Evolutionary conservation across 768 basidiomycete species (phyloP).

Genomic region (Leccinum boreale): DNA sequence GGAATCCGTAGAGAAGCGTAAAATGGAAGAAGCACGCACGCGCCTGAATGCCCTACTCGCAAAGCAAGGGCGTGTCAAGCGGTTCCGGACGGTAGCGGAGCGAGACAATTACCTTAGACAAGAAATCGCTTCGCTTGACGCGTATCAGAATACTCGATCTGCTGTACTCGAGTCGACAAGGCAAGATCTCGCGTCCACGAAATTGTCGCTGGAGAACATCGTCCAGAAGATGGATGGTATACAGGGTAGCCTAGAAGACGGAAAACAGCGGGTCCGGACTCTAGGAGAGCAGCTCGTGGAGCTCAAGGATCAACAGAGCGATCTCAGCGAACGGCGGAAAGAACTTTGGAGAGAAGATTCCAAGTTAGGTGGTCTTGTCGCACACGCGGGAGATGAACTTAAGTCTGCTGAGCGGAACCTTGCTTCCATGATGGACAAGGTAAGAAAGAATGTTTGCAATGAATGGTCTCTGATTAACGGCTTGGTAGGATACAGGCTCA

Average conservation of each 20-base stretch:
- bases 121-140: slow-evolving; percentile 71
- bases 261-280: slow-evolving; percentile 52
- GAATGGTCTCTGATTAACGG: not conserved
- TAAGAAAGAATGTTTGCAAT: slow-evolving; percentile 24
- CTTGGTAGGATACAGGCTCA: slow-evolving; percentile 79
- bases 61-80: slow-evolving; percentile 86
- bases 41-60: slow-evolving; percentile 73
- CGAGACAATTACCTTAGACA: slow-evolving; percentile 78
- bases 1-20: slow-evolving; percentile 56
- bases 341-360: slow-evolving; percentile 95
- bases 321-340: slow-evolving; percentile 78
- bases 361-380: slow-evolving; percentile 74
- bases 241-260: slow-evolving; percentile 61
- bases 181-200: slow-evolving; percentile 46
- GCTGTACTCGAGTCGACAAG: slow-evolving; percentile 53
- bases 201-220: slow-evolving; percentile 50
- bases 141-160: slow-evolving; percentile 55
- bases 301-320: slow-evolving; percentile 66
- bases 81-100: slow-evolving; percentile 79
- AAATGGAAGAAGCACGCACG: slow-evolving; percentile 72
- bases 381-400: slow-evolving; percentile 76
- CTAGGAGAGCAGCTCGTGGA: slow-evolving; percentile 55
- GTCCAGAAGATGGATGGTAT: slow-evolving; percentile 57
- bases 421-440: slow-evolving; percentile 95
- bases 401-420: slow-evolving; percentile 75